Base-by-base conservation (phyloP, 805 yeast species). In the Cyberlindnera subsufficiens region DNA sequence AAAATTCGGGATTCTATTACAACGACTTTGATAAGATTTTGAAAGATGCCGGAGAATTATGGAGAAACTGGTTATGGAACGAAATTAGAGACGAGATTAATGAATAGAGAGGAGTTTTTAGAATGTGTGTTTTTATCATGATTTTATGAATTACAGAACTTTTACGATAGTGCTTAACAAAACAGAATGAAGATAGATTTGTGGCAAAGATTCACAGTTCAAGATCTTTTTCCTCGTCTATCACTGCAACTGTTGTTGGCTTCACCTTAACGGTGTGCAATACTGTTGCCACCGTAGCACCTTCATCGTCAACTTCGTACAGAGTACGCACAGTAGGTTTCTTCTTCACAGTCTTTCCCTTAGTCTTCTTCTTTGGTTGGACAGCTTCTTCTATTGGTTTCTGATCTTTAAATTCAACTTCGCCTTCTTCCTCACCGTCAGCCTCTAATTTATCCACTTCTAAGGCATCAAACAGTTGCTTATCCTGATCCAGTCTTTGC, bases 31-130 rank as follows among this genome's bases (percentile, higher is more conserved):
- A 85, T 55, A 82, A 81, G 50, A 72, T 87, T 25, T 71, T 86
- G 35, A 66, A 68, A 42, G 90, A 82, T 59, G 90, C 95, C 3
- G 95, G 96, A 29, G 95, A 87, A 55, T 68, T 85, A 35, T 87
- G 95, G 95, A 70, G 96, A 50, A 82, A 80, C 54, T 86, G 91
- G 86, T 65, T 85, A 32, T 86, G 78, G 71, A 64, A 68, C 44
- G 85, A 79, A 57, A 65, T 74, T 51, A 68, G 73, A 52, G 83
- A 78, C 42, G 58, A 55, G 38, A 44, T 53, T 45, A 53, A 52
- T 31, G 58, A 42, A 15, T 40, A 42, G 37, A 38, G 9, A 32
- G 27, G 27, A 9, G 27, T 22, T 22, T 22, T 22, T 22, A 22
- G 27, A 22, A 22, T 22, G 27, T 22, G 27, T 22, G 27, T 22